Percentiles rank a stretch among this genome's conserved stretches.
Evolutionary conservation across 2,329 filamentous ascomycete species (phyloP).

Genomic region (Nothophaeocryptopus gaeumannii): DNA sequence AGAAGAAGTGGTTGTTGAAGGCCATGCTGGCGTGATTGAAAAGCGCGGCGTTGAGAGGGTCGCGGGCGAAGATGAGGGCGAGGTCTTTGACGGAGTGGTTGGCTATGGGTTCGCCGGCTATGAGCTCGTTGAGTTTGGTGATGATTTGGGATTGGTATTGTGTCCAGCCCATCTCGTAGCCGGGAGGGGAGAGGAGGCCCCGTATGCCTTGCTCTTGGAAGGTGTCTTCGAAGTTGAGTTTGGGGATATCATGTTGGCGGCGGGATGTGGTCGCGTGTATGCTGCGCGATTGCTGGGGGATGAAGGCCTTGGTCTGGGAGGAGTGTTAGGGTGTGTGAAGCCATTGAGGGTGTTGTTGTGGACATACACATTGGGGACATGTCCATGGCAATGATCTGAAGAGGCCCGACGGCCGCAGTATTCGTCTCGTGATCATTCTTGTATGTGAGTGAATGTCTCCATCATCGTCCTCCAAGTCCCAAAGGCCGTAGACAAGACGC

Average conservation of each 20-base stretch:
- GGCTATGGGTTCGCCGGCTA: constrained; percentile 66
- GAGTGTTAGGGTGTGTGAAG: not conserved
- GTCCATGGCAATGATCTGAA: constrained; percentile 27
- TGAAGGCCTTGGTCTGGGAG: constrained; percentile 14
- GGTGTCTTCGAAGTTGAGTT: constrained; percentile 44
- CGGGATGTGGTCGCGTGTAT: not conserved
- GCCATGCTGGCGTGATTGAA: constrained; percentile 99
- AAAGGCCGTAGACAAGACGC: too few relatives aligned
- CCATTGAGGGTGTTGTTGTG: not conserved
- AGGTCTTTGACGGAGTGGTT: constrained; percentile 64
- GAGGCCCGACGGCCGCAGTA: constrained; percentile 27
- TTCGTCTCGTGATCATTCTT: constrained; percentile 33
- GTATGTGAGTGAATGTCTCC: not conserved
- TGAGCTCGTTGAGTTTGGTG: constrained; percentile 71
- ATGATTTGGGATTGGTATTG: constrained; percentile 75
- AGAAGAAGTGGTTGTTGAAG: constrained; percentile 87
- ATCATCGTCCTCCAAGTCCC: not conserved
- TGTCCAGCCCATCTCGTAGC: constrained; percentile 74
- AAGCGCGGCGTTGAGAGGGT: constrained; percentile 70
- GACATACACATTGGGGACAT: constrained; percentile 32
- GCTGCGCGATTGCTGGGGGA: constrained; percentile 3
- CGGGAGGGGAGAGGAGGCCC: constrained; percentile 66
- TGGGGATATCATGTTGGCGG: constrained; percentile 45
- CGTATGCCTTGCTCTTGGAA: constrained; percentile 58
- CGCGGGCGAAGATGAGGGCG: constrained; percentile 71